phyloP scores from a whole-genome alignment of 202 grass and related monocot genomes.

The Digitaria exilis region DNA sequence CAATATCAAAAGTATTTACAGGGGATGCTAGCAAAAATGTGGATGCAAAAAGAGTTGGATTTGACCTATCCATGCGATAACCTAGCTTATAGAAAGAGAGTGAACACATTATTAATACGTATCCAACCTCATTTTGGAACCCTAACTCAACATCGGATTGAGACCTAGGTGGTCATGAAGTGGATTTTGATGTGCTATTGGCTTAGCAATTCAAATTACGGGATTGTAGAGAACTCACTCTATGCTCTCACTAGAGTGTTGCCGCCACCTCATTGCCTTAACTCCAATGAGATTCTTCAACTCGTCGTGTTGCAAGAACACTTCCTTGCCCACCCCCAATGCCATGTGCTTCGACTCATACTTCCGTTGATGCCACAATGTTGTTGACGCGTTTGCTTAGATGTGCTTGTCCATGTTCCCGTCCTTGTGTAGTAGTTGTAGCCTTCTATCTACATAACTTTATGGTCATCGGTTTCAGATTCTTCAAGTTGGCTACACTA shows the following conservation, averaged over 20 bases:
- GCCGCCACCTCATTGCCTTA: neutral
- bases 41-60: neutral
- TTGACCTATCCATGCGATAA: neutral
- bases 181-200: neutral
- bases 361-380: neutral
- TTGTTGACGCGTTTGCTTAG: neutral
- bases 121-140: neutral
- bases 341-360: neutral
- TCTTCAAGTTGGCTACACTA: too few relatives aligned
- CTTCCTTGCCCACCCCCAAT: neutral
- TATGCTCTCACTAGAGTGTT: neutral
- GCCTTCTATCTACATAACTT: neutral
- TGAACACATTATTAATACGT: neutral
- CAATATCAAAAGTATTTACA: neutral
- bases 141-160: neutral
- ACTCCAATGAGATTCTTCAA: neutral
- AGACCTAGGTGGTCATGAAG: neutral
- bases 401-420: neutral
- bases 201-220: neutral
- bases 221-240: neutral
- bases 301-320: neutral
- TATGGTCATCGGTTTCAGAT: neutral
- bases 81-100: constrained; percentile 10
- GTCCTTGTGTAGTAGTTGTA: neutral
- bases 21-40: constrained; percentile 1